A percentile compares a stretch with the other conserved stretches of the same genome.
phyloP scores from a whole-genome alignment of 2,329 filamentous ascomycete species.

The Clarireedia paspali region DNA sequence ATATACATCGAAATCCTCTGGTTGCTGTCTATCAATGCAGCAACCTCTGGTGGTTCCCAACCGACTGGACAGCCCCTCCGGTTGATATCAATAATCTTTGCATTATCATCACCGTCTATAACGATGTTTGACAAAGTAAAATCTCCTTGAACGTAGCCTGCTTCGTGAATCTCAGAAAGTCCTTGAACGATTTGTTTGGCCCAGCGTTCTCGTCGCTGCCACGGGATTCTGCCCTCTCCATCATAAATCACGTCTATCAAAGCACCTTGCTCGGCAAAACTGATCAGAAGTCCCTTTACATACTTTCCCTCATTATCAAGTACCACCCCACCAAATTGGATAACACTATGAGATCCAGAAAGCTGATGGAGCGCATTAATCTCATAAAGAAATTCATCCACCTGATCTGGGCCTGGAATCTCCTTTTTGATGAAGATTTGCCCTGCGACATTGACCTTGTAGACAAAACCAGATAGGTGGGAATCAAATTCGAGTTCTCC shows the following conservation, averaged over 20 bases:
- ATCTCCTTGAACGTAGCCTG: conserved; percentile 94
- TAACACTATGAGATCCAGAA: conserved; percentile 65
- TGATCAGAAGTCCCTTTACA: conserved; percentile 85
- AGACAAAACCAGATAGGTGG: conserved; percentile 95
- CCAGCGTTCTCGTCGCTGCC: conserved; percentile 75
- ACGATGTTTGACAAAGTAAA: conserved; percentile 98
- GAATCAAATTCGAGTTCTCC: conserved; percentile 75
- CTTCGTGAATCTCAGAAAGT: conserved; percentile 86
- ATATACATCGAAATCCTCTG: conserved; percentile 96
- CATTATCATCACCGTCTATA: conserved; percentile 74
- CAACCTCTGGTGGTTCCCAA: conserved; percentile 94
- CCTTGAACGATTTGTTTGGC: conserved; percentile 85
- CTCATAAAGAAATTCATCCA: conserved; percentile 96
- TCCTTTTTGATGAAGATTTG: conserved; percentile 88
- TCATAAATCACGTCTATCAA: conserved; percentile 90
- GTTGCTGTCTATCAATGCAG: conserved; percentile 74
- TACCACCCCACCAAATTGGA: conserved; percentile 80
- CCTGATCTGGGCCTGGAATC: conserved; percentile 88
- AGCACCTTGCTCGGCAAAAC: conserved; percentile 77
- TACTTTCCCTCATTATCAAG: conserved; percentile 66
- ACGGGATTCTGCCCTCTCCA: conserved; percentile 51
- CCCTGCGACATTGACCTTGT: conserved; percentile 71
- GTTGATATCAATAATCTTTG: conserved; percentile 98
- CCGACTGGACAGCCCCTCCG: conserved; percentile 92
- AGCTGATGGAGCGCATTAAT: conserved; percentile 87